Conservation (phyloP, 2,329 filamentous ascomycete species). For the Aspergillus ruber region DNA sequence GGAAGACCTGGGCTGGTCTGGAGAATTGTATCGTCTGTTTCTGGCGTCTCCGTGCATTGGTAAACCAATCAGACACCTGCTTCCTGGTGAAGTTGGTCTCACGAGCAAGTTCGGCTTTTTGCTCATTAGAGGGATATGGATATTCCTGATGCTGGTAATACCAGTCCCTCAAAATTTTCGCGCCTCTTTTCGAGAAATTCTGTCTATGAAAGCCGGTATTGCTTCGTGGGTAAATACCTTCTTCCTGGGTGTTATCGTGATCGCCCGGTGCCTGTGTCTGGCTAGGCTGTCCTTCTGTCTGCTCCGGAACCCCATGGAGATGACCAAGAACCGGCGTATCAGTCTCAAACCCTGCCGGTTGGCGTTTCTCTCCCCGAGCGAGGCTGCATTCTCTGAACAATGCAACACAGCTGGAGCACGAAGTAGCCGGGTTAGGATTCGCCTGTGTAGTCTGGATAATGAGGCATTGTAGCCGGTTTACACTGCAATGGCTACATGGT, state of each 20-base stretch:
- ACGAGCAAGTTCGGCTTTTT: slow-evolving; percentile 35
- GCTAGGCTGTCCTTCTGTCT: slow-evolving; percentile 14
- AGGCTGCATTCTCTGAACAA: slow-evolving; percentile 48
- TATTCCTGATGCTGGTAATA: slow-evolving; percentile 41
- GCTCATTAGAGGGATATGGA: slow-evolving; percentile 45
- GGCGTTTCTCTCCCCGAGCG: slow-evolving; percentile 40
- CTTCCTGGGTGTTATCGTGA: background rate
- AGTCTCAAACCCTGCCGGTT: slow-evolving; percentile 44
- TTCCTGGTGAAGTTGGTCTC: slow-evolving; percentile 43
- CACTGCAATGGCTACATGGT: slow-evolving; percentile 42
- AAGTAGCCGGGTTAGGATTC: slow-evolving; percentile 45
- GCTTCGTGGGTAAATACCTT: background rate
- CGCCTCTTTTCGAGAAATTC: slow-evolving; percentile 41
- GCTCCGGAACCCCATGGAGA: slow-evolving; percentile 44
- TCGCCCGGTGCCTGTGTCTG: background rate
- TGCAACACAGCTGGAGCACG: slow-evolving; percentile 48
- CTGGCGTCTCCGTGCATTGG: slow-evolving; percentile 46
- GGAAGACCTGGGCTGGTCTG: slow-evolving; percentile 24
- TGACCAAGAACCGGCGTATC: slow-evolving; percentile 43
- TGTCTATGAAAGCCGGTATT: slow-evolving; percentile 12
- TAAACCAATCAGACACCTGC: slow-evolving; percentile 47
- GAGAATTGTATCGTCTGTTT: slow-evolving; percentile 25
- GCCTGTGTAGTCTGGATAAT: slow-evolving; percentile 42
- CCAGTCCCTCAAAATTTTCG: slow-evolving; percentile 43
- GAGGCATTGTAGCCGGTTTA: slow-evolving; percentile 43